A percentile compares a stretch with the other conserved stretches of the same genome.
Conservation (phyloP, 208 protist species). For the Acanthamoeba healyi region DNA sequence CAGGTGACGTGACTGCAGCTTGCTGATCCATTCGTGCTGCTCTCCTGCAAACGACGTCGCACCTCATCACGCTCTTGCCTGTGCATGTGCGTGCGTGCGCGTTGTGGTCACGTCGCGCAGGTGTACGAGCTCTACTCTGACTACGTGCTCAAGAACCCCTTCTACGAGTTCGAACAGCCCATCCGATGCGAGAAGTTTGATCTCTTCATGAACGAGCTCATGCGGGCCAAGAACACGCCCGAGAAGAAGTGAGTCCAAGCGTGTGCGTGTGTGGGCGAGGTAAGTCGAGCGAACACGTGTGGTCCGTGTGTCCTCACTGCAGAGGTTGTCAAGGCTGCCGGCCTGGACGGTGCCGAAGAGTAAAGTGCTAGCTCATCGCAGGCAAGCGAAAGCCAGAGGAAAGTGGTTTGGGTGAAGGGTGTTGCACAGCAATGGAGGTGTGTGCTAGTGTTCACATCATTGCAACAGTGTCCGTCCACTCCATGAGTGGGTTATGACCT, state of each 20-base stretch:
- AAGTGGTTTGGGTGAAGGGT: neutral
- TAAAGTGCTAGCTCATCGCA: too few species aligned
- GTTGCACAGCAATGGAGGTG: neutral
- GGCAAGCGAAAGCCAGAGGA: neutral
- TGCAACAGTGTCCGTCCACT: neutral
- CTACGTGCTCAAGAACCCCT: constrained; percentile 91
- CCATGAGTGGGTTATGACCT: too few species aligned
- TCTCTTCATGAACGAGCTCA: constrained; percentile 52
- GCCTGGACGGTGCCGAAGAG: too few species aligned
- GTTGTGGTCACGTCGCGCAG: too few species aligned
- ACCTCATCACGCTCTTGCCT: neutral
- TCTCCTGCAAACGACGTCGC: neutral
- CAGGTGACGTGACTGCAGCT: neutral
- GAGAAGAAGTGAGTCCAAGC: constrained; percentile 34
- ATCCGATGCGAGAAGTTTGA: constrained; percentile 84
- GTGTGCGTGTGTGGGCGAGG: too few species aligned
- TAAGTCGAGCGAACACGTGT: too few species aligned
- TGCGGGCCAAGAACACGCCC: constrained; percentile 33
- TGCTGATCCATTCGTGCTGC: neutral
- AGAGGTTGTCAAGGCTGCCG: too few species aligned
- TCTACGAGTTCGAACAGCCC: constrained; percentile 89
- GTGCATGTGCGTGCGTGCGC: neutral
- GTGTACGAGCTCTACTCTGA: constrained; percentile 89
- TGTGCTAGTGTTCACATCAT: too few species aligned
- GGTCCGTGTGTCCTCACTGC: too few species aligned